phyloP scores from a whole-genome alignment of 1,139 yeast species.

The Zygosaccharomyces sapae region DNA sequence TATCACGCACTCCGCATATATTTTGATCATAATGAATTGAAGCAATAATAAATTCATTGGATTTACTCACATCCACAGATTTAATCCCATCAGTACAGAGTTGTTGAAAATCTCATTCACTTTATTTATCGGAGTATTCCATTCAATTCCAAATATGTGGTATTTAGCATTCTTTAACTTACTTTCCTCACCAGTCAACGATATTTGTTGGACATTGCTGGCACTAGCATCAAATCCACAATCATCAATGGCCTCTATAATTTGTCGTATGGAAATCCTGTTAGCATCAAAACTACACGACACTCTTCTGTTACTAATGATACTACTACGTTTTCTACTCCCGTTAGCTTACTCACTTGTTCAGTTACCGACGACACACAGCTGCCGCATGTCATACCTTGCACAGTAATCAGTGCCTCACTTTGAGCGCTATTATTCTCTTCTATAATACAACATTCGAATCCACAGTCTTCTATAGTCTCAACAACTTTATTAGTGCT shows the following conservation, averaged over 20 bases:
- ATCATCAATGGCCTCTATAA: constrained; percentile 57
- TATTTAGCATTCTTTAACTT: constrained; percentile 34
- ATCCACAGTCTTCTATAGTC: constrained; percentile 68
- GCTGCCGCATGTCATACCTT: constrained; percentile 88
- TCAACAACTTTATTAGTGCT: constrained; percentile 40
- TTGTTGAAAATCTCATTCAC: constrained; percentile 6
- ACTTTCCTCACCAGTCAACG: constrained; percentile 10
- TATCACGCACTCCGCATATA: constrained; percentile 52
- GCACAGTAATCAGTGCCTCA: constrained; percentile 30
- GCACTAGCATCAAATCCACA: constrained; percentile 65
- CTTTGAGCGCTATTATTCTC: constrained; percentile 23
- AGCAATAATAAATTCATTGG: constrained; percentile 1
- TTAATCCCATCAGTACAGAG: constrained; percentile 6
- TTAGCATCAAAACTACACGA: constrained; percentile 41
- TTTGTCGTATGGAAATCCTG: constrained; percentile 36
- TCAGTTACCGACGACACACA: constrained; percentile 64
- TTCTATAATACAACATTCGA: constrained; percentile 39
- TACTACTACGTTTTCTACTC: constrained; percentile 53
- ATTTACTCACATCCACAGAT: constrained; percentile 5
- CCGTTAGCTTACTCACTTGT: constrained; percentile 46
- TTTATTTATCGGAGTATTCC: constrained; percentile 3
- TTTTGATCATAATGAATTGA: constrained; percentile 44
- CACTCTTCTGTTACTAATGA: constrained; percentile 77
- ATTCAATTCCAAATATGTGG: constrained; percentile 3
- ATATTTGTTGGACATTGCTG: constrained; percentile 13